Percentiles rank a stretch among this genome's conserved stretches.
Conservation (phyloP, 2,329 filamentous ascomycete species). For the Claviceps sp. region DNA sequence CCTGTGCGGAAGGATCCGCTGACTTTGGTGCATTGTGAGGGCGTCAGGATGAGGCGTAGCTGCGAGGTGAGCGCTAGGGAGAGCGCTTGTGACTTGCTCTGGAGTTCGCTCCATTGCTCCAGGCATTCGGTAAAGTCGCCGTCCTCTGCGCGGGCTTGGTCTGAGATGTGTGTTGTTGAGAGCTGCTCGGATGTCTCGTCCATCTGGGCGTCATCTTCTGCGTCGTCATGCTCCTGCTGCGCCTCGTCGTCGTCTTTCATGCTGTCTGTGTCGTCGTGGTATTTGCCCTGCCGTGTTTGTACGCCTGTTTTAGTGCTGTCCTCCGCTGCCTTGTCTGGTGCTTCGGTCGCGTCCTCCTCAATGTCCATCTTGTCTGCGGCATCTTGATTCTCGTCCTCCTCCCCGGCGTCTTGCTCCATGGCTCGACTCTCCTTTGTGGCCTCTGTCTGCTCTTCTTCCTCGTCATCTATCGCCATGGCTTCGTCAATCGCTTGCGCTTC, state of each 20-base stretch:
- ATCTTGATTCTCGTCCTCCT: conserved; percentile 31
- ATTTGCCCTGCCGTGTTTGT: conserved; percentile 44
- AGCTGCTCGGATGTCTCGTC: conserved; percentile 49
- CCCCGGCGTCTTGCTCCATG: conserved; percentile 41
- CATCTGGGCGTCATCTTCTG: conserved; percentile 35
- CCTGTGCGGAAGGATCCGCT: conserved; percentile 94
- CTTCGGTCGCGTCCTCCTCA: conserved; percentile 19
- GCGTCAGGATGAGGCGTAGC: conserved; percentile 85
- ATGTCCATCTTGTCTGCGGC: conserved; percentile 31
- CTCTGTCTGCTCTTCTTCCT: conserved; percentile 56
- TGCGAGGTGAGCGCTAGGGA: conserved; percentile 87
- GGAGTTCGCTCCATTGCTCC: conserved; percentile 73
- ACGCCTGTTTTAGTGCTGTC: conserved; percentile 48
- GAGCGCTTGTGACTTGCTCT: conserved; percentile 69
- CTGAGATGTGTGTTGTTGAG: conserved; percentile 57
- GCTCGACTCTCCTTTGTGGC: conserved; percentile 29
- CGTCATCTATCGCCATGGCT: conserved; percentile 72
- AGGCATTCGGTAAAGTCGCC: conserved; percentile 45
- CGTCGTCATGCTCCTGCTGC: conserved; percentile 36
- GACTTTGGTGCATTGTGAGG: conserved; percentile 89
- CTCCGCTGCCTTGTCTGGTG: conserved; percentile 19
- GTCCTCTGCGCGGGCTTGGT: conserved; percentile 29
- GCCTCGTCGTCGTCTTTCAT: conserved; percentile 19
- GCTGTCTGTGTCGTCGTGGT: conserved; percentile 34
- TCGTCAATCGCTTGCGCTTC: conserved; percentile 78